Conservation (phyloP, 305 asterid genomes). For the Petunia hybrid region DNA sequence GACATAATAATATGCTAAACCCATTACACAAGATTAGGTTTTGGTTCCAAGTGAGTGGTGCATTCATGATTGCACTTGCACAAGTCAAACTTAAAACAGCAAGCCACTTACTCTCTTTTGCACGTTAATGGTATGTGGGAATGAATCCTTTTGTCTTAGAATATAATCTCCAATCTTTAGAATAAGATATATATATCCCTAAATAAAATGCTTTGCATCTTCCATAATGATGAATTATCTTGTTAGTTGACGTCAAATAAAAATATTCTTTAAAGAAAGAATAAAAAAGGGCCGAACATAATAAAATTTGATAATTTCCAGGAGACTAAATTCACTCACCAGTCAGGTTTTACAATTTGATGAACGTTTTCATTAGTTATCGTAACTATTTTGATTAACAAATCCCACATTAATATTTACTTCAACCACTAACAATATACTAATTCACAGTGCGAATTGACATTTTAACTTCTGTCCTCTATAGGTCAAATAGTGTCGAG, state of each 20-base stretch:
- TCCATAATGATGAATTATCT: conserved; percentile 11
- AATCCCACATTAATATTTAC: neutral
- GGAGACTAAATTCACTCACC: neutral
- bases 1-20: neutral
- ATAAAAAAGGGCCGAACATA: neutral
- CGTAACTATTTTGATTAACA: neutral
- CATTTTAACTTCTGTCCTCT: neutral
- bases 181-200: conserved; percentile 5
- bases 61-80: conserved; percentile 28
- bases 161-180: neutral
- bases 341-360: neutral
- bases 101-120: neutral
- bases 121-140: conserved; percentile 17
- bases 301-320: neutral
- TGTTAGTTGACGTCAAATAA: neutral
- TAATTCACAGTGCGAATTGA: neutral
- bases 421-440: neutral
- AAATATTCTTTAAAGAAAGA: neutral
- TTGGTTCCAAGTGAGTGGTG: neutral
- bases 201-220: conserved; percentile 20
- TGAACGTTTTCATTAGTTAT: neutral
- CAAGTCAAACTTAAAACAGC: conserved; percentile 17
- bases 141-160: conserved; percentile 19
- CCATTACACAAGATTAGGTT: neutral
- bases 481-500: neutral